Percentiles rank a stretch among this genome's conserved stretches.
These are phyloP conservation scores for Arthrinium puccinioides DNA, from an alignment of 2,329 filamentous ascomycete species.

Conservation along the genomic window DNA sequence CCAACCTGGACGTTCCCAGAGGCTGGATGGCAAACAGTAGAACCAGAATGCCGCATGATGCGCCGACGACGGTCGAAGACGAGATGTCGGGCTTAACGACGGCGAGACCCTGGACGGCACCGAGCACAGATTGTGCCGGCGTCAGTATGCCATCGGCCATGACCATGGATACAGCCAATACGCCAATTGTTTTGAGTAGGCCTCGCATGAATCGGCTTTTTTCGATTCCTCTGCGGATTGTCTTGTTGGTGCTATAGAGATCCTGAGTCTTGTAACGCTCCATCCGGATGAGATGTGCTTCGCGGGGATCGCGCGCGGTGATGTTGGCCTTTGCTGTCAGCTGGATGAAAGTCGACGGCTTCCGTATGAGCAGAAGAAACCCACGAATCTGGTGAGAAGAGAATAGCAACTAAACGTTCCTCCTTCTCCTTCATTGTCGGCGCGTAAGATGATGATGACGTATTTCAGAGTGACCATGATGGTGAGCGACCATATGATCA, in stretches of 20 bases:
- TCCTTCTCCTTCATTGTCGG: conserved; percentile 65
- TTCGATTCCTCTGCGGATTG: conserved; percentile 51
- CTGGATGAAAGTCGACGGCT: neutral
- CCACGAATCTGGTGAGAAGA: conserved; percentile 51
- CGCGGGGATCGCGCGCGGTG: conserved; percentile 49
- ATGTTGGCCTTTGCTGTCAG: conserved; percentile 43
- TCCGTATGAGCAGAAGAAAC: conserved; percentile 6
- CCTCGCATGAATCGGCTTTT: conserved; percentile 42
- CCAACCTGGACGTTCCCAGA: conserved; percentile 54
- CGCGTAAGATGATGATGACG: conserved; percentile 55
- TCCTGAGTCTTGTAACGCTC: conserved; percentile 52
- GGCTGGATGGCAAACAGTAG: conserved; percentile 59
- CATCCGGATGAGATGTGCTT: conserved; percentile 48
- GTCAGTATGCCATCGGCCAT: conserved; percentile 61
- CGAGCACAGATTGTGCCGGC: conserved; percentile 62
- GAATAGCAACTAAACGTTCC: conserved; percentile 64
- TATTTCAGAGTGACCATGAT: conserved; percentile 67
- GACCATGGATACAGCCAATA: conserved; percentile 61
- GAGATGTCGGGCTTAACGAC: conserved; percentile 51
- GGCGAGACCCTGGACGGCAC: conserved; percentile 57
- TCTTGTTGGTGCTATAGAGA: conserved; percentile 41
- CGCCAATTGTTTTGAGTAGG: conserved; percentile 53
- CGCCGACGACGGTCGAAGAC: conserved; percentile 52
- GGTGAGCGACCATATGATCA: conserved; percentile 63
- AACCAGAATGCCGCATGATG: conserved; percentile 57